Evolutionary conservation across 805 yeast genomes (phyloP), one percentile per base, ranked within the genome.

Genomic region (Hanseniaspora valbyensis): DNA sequence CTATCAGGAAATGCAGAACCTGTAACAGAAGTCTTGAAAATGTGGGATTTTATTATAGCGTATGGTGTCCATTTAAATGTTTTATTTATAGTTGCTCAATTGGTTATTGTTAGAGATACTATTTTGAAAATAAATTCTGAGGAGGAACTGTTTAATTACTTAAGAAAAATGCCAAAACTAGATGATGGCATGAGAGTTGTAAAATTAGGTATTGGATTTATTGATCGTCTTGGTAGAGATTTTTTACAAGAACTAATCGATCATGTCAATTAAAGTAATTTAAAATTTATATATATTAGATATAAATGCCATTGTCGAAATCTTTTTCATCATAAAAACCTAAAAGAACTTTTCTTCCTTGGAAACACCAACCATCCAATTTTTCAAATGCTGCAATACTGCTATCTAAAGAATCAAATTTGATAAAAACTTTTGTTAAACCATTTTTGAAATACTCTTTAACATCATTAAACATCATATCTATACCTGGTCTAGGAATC

Each of bases 31-130:
- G 83, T 84, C 1, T 65, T 88, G 34, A 75, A 78, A 52, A 69
- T 88, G 16, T 88, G 96, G 96, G 96, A 88, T 62, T 83, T 88
- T 56, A 66, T 87, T 57, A 83, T 88, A 64, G 95, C 96, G 3
- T 88, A 85, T 59, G 96, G 96, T 0, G 77, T 83, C 18, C 95
- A 89, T 59, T 74, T 87, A 80, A 88, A 89, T 65, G 75, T 89
- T 26, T 68, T 89, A 34, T 83, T 87, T 56, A 77, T 88, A 2
- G 85, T 87, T 8, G 90, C 96, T 1, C 95, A 85, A 61, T 66
- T 88, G 21, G 78, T 84, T 4, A 69, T 81, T 38, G 80, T 83
- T 53, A 69, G 96, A 52, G 73, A 78, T 9, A 66, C 72, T 28
- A 66, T 88, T n/a, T 63, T 89, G 50, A 67, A 66, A 14, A 8